Evolutionary conservation across 768 basidiomycete genomes (phyloP), one percentile per base, ranked within the genome.

Genomic region (Mycena vitilis): DNA sequence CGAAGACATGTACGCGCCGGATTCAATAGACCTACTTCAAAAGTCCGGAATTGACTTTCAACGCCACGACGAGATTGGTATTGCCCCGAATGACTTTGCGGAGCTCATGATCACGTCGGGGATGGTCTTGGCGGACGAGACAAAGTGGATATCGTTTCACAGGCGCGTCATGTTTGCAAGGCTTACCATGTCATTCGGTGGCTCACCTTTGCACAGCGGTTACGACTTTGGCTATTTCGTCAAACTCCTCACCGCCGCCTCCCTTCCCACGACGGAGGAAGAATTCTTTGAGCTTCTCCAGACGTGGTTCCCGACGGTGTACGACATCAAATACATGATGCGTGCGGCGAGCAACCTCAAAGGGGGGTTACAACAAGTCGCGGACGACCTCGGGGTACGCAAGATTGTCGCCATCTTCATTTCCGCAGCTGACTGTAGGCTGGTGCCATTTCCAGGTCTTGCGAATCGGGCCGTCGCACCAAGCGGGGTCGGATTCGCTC

Each of bases 141-240:
- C 94, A 38, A 95, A 88, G 79, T 99, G 97, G 97, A 92, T 99
- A 77, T 96, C 95, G 12, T 99, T 98, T 78, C 98, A 98, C 77
- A 96, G 95, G 97, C 96, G 75, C 77, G 92, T 83, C 34, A 34
- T 65, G 13, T 23, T 20, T 30, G 2, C 51, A 15, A 36, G 51
- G 3, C 52, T 38, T 66, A 13, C 60, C 70, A 34, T 59, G 44
- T 30, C 70, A 44, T 44, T 52, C 40, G 49, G 72, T 45, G 44
- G 30, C 44, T 67, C 45, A 64, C 37, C 8, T 11, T 55, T 66
- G 47, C 71, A 60, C 75, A 99, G 97, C 79, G 98, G 97, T 56
- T 99, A 99, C 80, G 98, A 99, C 80, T 99, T 99, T 81, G 98
- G 98, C 42, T 99, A 99, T 78, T 93, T 99, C 73, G 90, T 99